These are phyloP conservation scores for Colletotrichum abscissum DNA, from an alignment of 2,329 filamentous ascomycete genomes.

Conservation along the genomic window DNA sequence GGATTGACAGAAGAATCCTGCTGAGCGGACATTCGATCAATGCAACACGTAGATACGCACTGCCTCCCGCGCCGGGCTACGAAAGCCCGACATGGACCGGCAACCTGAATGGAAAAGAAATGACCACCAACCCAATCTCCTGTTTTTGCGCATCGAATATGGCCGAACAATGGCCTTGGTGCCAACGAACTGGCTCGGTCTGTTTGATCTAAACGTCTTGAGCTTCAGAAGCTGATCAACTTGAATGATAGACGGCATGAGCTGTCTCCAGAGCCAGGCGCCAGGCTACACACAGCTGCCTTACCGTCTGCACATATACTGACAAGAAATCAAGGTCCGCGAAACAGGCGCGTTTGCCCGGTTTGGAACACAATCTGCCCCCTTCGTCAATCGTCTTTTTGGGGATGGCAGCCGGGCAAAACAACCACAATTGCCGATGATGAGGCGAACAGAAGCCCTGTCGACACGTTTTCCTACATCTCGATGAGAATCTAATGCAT, in stretches of 20 bases:
- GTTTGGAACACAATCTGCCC: background rate
- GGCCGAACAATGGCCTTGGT: background rate
- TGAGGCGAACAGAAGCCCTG: slow-evolving; percentile 4
- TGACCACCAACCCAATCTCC: background rate
- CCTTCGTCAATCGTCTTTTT: background rate
- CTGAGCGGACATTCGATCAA: background rate
- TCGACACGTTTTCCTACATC: slow-evolving; percentile 8
- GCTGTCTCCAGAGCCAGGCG: background rate
- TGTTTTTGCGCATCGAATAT: background rate
- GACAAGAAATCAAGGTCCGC: background rate
- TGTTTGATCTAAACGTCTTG: background rate
- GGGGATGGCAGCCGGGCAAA: background rate
- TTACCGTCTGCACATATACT: background rate
- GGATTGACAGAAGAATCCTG: background rate
- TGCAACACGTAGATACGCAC: background rate
- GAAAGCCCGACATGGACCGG: background rate
- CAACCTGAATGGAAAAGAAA: slow-evolving; percentile 8
- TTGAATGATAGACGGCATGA: background rate
- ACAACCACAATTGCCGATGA: background rate
- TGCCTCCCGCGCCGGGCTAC: background rate
- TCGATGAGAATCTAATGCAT: slow-evolving; percentile 5
- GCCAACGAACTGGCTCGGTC: background rate
- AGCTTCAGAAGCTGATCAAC: background rate
- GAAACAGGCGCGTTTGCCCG: background rate
- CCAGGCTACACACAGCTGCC: background rate